Evolutionary conservation across 2,329 filamentous ascomycete species (phyloP).

Genomic region (Clonostachys sp.): DNA sequence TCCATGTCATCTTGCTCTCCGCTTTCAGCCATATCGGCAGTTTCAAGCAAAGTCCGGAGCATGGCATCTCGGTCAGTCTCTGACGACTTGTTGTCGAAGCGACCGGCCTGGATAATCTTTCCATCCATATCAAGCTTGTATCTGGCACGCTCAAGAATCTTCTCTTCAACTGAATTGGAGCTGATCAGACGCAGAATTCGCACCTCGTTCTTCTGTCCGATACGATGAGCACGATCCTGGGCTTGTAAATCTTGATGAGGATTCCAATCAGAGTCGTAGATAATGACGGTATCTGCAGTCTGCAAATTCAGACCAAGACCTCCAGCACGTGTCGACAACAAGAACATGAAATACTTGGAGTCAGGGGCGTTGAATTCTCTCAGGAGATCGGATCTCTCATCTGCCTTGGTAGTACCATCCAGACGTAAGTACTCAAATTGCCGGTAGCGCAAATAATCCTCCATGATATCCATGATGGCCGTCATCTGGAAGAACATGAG

Average conservation of each 20-base stretch:
- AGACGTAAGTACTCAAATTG: slow-evolving; percentile 84
- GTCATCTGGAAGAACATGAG: slow-evolving; percentile 99
- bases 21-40: slow-evolving; percentile 63
- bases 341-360: slow-evolving; percentile 95
- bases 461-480: slow-evolving; percentile 99
- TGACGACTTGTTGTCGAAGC: slow-evolving; percentile 99
- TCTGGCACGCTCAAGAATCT: slow-evolving; percentile 93
- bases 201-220: slow-evolving; percentile 99
- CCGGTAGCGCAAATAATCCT: slow-evolving; percentile 86
- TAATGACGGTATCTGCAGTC: slow-evolving; percentile 97
- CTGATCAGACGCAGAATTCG: slow-evolving; percentile 93
- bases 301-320: slow-evolving; percentile 96
- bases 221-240: slow-evolving; percentile 99
- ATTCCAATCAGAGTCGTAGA: slow-evolving; percentile 99
- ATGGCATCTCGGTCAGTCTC: slow-evolving; percentile 98
- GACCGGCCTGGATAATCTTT: slow-evolving; percentile 98
- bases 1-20: slow-evolving; percentile 95
- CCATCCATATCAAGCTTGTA: slow-evolving; percentile 99
- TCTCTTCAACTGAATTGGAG: slow-evolving; percentile 96
- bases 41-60: slow-evolving; percentile 87
- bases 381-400: slow-evolving; percentile 89
- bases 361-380: slow-evolving; percentile 83
- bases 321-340: slow-evolving; percentile 97
- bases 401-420: slow-evolving; percentile 95
- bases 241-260: slow-evolving; percentile 98